A percentile compares a stretch with the other conserved stretches of the same genome.
phyloP scores from a whole-genome alignment of 2,329 filamentous ascomycete species.

The Neofusicoccum umdonicola region DNA sequence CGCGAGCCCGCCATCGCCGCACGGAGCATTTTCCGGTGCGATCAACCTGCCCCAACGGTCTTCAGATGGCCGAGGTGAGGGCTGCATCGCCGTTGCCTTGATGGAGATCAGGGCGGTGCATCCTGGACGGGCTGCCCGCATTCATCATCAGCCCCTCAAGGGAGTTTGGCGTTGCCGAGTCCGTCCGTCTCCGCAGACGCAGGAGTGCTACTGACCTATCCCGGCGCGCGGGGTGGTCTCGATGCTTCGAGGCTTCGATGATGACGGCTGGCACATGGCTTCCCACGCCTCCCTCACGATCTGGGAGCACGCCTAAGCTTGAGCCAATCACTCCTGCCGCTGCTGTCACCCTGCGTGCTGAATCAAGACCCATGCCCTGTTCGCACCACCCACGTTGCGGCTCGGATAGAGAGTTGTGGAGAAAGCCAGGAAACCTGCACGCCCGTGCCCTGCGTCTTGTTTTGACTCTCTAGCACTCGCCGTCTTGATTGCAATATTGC shows the following conservation, averaged over 20 bases:
- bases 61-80: background rate
- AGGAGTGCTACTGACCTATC: background rate
- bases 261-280: background rate
- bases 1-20: background rate
- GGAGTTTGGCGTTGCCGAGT: background rate
- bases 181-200: background rate
- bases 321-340: background rate
- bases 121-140: background rate
- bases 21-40: background rate
- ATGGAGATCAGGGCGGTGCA: background rate
- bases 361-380: background rate
- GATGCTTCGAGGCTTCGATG: constrained; percentile 2
- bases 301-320: background rate
- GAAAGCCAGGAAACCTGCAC: background rate
- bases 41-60: background rate
- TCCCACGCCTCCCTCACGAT: no score
- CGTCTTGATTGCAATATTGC: background rate
- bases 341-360: background rate
- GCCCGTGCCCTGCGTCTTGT: background rate
- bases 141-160: constrained; percentile 1
- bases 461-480: background rate
- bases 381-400: background rate
- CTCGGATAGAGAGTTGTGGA: background rate
- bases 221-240: constrained; percentile 9
- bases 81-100: background rate